Evolutionary conservation across 2,329 filamentous ascomycete species (phyloP).

Genomic region (Pochonia chlamydosporia): DNA sequence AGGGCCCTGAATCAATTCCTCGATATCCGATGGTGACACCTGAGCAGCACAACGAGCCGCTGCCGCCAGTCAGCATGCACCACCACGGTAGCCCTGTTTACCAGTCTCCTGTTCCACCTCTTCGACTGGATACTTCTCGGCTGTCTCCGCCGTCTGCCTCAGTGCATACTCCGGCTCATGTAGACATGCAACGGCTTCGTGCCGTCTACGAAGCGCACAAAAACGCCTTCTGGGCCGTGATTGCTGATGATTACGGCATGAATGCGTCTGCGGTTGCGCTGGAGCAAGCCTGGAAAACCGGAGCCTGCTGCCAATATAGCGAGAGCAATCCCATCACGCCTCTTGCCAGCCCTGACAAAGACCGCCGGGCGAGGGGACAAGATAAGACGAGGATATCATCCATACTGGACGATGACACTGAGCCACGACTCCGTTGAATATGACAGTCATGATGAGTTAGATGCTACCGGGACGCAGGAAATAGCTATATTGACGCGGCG

Average conservation of each 20-base stretch:
- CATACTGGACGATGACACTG: constrained; percentile 39
- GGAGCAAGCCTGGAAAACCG: constrained; percentile 64
- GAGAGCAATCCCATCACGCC: constrained; percentile 46
- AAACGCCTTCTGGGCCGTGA: constrained; percentile 64
- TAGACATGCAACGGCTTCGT: constrained; percentile 62
- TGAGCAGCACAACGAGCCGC: constrained; percentile 39
- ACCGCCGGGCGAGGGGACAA: constrained; percentile 33
- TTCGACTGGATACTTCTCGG: constrained; percentile 55
- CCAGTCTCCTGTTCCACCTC: constrained; percentile 36
- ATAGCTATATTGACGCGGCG: not conserved
- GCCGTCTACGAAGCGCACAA: constrained; percentile 66
- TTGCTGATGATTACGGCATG: constrained; percentile 66
- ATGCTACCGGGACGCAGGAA: too few relatives aligned
- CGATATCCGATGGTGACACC: constrained; percentile 35
- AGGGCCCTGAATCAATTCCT: constrained; percentile 26
- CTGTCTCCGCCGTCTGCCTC: constrained; percentile 30
- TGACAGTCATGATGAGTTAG: not conserved
- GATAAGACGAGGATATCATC: constrained; percentile 59
- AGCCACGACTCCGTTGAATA: not conserved
- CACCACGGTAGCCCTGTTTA: constrained; percentile 21
- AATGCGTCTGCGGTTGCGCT: constrained; percentile 56
- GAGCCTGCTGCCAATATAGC: constrained; percentile 32
- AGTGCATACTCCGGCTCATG: constrained; percentile 33
- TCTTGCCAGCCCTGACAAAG: constrained; percentile 42
- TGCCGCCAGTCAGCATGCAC: constrained; percentile 34